Evolutionary conservation across 257 asterid genomes (phyloP), one percentile per base, ranked within the genome.

Genomic region (Solanum sejunctum): DNA sequence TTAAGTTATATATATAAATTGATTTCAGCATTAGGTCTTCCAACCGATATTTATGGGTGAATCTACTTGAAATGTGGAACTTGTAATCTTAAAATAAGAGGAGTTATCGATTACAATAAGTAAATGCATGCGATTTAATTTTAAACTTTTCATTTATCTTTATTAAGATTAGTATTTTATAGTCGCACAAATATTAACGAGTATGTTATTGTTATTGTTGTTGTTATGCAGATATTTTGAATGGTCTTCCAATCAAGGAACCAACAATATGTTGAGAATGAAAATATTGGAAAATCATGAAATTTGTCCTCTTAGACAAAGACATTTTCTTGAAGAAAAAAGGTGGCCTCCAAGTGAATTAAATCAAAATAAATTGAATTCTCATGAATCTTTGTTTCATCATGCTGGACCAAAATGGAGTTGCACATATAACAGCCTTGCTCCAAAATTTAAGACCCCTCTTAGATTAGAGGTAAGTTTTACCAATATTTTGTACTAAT

Each of bases 291-390:
- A 51, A 23, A 49, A 49, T 28, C 43, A 49, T 75, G 60, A 72
- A 47, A 88, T 63, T 47, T 83, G 85, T 75, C 95, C 93, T 7
- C 56, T 85, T 9, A 86, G 91, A 82, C 91, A 92, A 16, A 89
- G 85, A 58, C 91, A 86, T 32, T 87, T 92, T 86, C 89, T 86
- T 80, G 95, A 91, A 88, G 97, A 89, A 80, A 93, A 92, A 88
- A 89, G 92, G 87, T 92, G 98, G 93, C 91, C 95, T 43, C 91
- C 92, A 3, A 61, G 84, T 72, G 90, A 92, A 55, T 20, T 90
- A 43, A 77, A 87, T 39, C 86, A 70, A 78, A 86, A 87, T 75
- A 51, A 49, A 60, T 86, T 61, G 7, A 58, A 23, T 70, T 84
- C 84, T 18, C 87, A 87, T 36, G 41, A 36, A 20, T 85, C 84